Evolutionary conservation across 2,329 filamentous ascomycete genomes (phyloP).

Genomic region (Hymenoscyphus salicellus): DNA sequence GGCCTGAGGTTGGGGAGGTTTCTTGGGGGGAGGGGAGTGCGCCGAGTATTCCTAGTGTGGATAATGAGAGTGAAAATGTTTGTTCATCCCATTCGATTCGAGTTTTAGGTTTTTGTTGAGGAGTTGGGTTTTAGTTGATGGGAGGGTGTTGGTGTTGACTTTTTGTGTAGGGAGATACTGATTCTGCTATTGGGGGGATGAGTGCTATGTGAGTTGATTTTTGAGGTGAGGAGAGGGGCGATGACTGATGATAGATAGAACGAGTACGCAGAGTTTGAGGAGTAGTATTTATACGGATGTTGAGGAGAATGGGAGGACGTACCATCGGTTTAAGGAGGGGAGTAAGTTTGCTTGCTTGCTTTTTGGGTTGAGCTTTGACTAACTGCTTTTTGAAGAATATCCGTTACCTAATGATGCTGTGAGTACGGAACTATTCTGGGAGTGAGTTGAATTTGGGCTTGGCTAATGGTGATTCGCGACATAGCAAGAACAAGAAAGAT

Average conservation of each 20-base stretch:
- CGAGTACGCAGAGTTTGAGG: conserved; percentile 1
- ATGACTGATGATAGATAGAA: neutral
- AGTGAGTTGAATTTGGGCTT: neutral
- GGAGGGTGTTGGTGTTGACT: neutral
- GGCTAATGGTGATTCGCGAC: neutral
- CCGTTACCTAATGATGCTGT: conserved; percentile 24
- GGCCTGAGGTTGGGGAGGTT: neutral
- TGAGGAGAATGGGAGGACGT: conserved; percentile 34
- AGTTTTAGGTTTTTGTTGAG: no score
- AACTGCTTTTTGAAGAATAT: conserved; percentile 16
- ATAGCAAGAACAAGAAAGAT: conserved; percentile 11
- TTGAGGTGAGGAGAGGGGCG: neutral
- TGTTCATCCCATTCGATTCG: neutral
- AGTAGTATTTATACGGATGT: conserved; percentile 32
- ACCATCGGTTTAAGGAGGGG: conserved; percentile 26
- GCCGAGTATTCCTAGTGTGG: conserved; percentile 4
- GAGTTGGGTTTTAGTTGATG: no score
- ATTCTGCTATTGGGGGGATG: conserved; percentile 10
- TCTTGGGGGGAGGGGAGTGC: conserved; percentile 8
- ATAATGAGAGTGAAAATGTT: conserved; percentile 4
- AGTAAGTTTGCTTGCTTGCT: conserved; percentile 11
- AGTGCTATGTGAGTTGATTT: neutral
- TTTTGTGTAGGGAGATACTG: neutral
- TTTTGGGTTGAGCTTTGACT: neutral
- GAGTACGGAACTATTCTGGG: neutral